Conservation (phyloP, 2,329 filamentous ascomycete genomes). For the Aspergillus neoniger region DNA sequence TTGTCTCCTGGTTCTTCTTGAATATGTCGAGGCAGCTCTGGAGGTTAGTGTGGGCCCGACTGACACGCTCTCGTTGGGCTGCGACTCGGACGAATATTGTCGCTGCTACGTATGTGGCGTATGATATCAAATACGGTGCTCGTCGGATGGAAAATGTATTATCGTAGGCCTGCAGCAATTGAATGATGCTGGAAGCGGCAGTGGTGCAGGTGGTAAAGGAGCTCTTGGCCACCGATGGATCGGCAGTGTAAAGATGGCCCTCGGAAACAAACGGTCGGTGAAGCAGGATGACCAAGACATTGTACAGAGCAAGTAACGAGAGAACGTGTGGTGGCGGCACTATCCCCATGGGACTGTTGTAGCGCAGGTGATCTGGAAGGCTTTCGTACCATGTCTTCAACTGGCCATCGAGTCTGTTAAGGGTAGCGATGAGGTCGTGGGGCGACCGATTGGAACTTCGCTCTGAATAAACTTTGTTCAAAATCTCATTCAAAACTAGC, state of each 20-base stretch:
- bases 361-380: too few species aligned
- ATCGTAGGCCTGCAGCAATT: constrained; percentile 49
- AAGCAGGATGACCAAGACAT: constrained; percentile 56
- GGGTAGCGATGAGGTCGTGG: background rate
- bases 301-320: constrained; percentile 47
- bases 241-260: constrained; percentile 39
- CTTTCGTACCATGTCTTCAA: background rate
- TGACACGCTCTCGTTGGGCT: constrained; percentile 34
- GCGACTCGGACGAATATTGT: constrained; percentile 57
- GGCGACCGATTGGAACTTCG: too few species aligned
- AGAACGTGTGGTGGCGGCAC: too few species aligned
- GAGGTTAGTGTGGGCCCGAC: too few species aligned
- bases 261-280: constrained; percentile 54
- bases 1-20: too few species aligned
- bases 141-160: constrained; percentile 48
- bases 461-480: background rate
- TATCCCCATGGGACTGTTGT: too few species aligned
- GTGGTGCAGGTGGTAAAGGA: constrained; percentile 47
- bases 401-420: background rate
- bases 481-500: constrained; percentile 32
- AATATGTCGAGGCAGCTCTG: too few species aligned
- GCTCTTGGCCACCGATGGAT: constrained; percentile 32
- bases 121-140: constrained; percentile 55
- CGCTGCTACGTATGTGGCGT: constrained; percentile 58
- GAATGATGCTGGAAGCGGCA: constrained; percentile 50